These are phyloP conservation scores for Chondrostereum purpureum DNA, from an alignment of 1,284 basidiomycete species.

Conservation along the genomic window DNA sequence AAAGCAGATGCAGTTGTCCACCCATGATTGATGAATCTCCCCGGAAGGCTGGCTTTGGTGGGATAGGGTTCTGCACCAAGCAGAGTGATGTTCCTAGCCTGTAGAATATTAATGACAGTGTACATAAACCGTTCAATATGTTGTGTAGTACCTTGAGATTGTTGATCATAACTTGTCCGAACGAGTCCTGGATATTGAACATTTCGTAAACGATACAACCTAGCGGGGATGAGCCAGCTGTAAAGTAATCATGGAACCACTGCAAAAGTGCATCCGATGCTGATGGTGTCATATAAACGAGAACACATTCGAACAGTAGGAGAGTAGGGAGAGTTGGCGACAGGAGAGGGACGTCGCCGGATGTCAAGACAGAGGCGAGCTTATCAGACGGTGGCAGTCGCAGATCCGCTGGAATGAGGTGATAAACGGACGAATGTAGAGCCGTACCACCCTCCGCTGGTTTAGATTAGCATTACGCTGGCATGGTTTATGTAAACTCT, in stretches of 20 bases:
- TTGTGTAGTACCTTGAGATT: constrained; percentile 33
- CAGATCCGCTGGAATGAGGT: constrained; percentile 73
- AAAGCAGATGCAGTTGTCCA: constrained; percentile 52
- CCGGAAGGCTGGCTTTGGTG: constrained; percentile 48
- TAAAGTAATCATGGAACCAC: constrained; percentile 69
- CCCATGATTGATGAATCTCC: constrained; percentile 54
- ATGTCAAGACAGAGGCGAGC: constrained; percentile 33
- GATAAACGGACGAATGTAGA: constrained; percentile 61
- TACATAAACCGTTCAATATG: too few relatives aligned
- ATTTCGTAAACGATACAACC: constrained; percentile 83
- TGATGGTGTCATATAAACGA: constrained; percentile 77
- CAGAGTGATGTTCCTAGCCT: constrained; percentile 71
- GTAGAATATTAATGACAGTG: too few relatives aligned
- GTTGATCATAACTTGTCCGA: constrained; percentile 82
- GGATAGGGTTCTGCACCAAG: constrained; percentile 68
- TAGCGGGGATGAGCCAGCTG: constrained; percentile 24
- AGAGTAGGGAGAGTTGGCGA: constrained; percentile 70
- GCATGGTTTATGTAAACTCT: constrained; percentile 6
- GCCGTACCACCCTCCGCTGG: constrained; percentile 60
- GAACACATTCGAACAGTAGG: constrained; percentile 85
- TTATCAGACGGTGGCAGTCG: constrained; percentile 40
- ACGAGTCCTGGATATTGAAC: constrained; percentile 78
- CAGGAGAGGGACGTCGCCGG: constrained; percentile 34
- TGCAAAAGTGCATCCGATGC: constrained; percentile 55
- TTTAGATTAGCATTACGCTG: constrained; percentile 4